Evolutionary conservation across 139 green algal genomes (phyloP), one percentile per base, ranked within the genome.

Genomic region (Chlorella sp.): DNA sequence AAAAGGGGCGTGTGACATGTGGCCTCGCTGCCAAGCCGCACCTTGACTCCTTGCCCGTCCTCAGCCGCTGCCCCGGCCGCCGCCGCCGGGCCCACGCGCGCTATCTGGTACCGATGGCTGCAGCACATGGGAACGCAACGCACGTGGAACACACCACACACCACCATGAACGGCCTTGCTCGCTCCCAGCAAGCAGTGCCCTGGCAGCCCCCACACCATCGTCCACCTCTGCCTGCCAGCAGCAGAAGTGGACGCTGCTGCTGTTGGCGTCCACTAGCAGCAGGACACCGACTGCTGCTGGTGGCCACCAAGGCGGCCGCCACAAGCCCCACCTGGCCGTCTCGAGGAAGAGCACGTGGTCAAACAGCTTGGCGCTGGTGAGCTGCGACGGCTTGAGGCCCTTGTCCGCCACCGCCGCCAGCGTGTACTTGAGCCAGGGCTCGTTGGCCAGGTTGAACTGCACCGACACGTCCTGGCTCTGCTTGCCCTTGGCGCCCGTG

Each of bases 361-460:
- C 71, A 17, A 86, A 82, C 61, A 99, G 79, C 26, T 92, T 85
- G 1, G 91, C 85, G n/a, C 83, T 93, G 24, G 94, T 97, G 89
- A 91, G 97, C 74, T 93, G 88, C 26, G 74, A 81, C 49, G 80
- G 87, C 76, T 94, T 93, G 24, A 98, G 88, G 2, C 95, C 95
- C 24, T 86, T 79, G 81, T 99, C 95, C 0, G 90, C 92, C 26
- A 98, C 85, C 5, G 82, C 83, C 0, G 67, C 75, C 68, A 94
- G 82, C 75, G 74, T 92, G 91, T 99, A 99, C 88, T 99, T 99
- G 62, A 94, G 82, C 88, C 93, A 97, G 0, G 92, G 90, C 86
- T 98, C 93, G 72, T 97, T 97, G 73, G 83, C 93, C 72, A 99
- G 82, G 85, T 97, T 98, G 88, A 95, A 99, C 80, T 95, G 80